Conservation (phyloP, 129 eudicot species). For the Tanacetum coccineum region DNA sequence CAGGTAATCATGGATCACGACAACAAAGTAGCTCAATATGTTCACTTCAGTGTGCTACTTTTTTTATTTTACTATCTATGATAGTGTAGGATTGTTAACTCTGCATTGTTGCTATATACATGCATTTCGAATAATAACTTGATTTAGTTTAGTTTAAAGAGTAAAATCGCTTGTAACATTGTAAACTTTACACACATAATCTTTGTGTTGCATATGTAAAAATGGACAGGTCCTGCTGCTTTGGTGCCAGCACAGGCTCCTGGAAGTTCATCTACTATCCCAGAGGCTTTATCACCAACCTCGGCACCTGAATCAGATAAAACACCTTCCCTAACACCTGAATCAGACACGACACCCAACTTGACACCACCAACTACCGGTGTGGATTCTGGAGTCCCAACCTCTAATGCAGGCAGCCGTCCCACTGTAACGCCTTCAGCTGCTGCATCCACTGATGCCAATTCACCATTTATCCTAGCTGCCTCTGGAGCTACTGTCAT, state of each 20-base stretch:
- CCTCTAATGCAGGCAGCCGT: slow-evolving; percentile 42
- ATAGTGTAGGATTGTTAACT: too few relatives aligned
- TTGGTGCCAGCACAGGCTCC: slow-evolving; percentile 44
- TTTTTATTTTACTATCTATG: too few relatives aligned
- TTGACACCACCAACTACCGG: slow-evolving; percentile 32
- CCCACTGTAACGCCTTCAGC: slow-evolving; percentile 50
- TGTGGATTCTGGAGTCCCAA: slow-evolving; percentile 26
- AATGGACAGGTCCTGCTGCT: slow-evolving; percentile 47
- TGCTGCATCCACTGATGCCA: slow-evolving; percentile 28
- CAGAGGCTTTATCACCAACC: slow-evolving; percentile 17
- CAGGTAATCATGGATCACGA: slow-evolving; percentile 29
- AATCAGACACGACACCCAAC: slow-evolving; percentile 39
- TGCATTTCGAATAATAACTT: too few relatives aligned
- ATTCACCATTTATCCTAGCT: slow-evolving; percentile 36
- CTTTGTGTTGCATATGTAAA: not conserved
- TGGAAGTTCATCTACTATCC: slow-evolving; percentile 34
- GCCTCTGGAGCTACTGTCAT: not conserved
- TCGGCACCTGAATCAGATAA: slow-evolving; percentile 4
- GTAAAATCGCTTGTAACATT: too few relatives aligned
- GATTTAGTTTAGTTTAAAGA: too few relatives aligned
- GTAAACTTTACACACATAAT: not conserved
- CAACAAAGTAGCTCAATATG: not conserved
- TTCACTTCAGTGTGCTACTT: too few relatives aligned
- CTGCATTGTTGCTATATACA: too few relatives aligned
- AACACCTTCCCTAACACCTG: slow-evolving; percentile 30